A percentile compares a stretch with the other conserved stretches of the same genome.
phyloP scores from a whole-genome alignment of 768 basidiomycete species.

The Tubosaeta sp. region DNA sequence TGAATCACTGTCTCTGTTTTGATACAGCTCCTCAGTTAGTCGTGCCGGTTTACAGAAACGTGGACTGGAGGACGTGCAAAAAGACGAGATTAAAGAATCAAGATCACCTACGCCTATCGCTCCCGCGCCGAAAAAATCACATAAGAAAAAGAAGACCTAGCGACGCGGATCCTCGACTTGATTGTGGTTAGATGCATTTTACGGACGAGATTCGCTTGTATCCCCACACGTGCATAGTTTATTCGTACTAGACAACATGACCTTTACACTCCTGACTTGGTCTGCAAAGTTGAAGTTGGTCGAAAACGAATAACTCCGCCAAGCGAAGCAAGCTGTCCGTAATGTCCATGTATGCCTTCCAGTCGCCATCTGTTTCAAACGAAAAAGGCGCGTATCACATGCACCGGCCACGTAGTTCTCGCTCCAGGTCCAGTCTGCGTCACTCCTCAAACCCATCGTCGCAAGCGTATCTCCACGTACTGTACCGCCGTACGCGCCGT shows the following conservation, averaged over 20 bases:
- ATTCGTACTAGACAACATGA: background rate
- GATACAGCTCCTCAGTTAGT: background rate
- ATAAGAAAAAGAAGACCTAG: conserved; percentile 45
- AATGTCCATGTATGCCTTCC: conserved; percentile 21
- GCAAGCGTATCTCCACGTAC: conserved; percentile 6
- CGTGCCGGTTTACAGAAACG: conserved; percentile 49
- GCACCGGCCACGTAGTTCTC: conserved; percentile 38
- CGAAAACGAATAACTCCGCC: too few species aligned
- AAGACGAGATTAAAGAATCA: conserved; percentile 47
- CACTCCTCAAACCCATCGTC: conserved; percentile 11
- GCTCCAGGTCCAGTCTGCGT: conserved; percentile 17
- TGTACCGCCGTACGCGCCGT: conserved; percentile 28
- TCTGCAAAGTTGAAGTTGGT: background rate
- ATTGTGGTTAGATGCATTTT: background rate
- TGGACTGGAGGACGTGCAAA: conserved; percentile 62
- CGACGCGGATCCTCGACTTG: background rate
- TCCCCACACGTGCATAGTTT: background rate
- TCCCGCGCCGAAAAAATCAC: conserved; percentile 50
- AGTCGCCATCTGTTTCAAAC: conserved; percentile 60
- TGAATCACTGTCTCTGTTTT: conserved; percentile 8
- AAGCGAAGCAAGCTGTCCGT: too few species aligned
- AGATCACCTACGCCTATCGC: conserved; percentile 58
- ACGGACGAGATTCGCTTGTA: background rate
- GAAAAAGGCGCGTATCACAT: conserved; percentile 68
- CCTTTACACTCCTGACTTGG: background rate